Evolutionary conservation across 805 yeast genomes (phyloP).

Genomic region (Wickerhamiella lipophila): DNA sequence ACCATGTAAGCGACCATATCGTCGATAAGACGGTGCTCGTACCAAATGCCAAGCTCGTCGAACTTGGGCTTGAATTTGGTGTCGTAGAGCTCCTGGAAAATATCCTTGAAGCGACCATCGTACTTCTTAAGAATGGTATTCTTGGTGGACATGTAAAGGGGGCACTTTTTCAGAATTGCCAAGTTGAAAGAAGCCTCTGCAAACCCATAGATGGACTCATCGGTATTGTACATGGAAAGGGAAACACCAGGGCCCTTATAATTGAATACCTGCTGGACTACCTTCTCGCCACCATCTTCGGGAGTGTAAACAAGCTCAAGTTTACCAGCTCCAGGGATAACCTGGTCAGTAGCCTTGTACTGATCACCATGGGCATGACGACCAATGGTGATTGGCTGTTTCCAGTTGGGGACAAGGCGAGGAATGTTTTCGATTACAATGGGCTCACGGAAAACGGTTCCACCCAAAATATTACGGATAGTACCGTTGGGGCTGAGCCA

Average conservation of each 20-base stretch:
- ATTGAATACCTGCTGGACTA: slow-evolving; percentile 51
- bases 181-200: slow-evolving; percentile 87
- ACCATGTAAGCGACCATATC: slow-evolving; percentile 99
- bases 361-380: slow-evolving; percentile 98
- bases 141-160: slow-evolving; percentile 79
- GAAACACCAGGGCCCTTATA: slow-evolving; percentile 69
- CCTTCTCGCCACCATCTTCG: slow-evolving; percentile 42
- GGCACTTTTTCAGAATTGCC: slow-evolving; percentile 67
- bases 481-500: slow-evolving; percentile 98
- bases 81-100: slow-evolving; percentile 71
- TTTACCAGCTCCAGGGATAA: slow-evolving; percentile 67
- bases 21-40: slow-evolving; percentile 91
- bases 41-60: slow-evolving; percentile 79
- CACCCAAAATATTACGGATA: slow-evolving; percentile 87
- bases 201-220: slow-evolving; percentile 76
- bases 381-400: slow-evolving; percentile 89
- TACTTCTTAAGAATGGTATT: slow-evolving; percentile 88
- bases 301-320: slow-evolving; percentile 70
- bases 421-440: slow-evolving; percentile 84
- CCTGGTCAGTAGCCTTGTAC: slow-evolving; percentile 81
- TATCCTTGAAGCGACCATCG: slow-evolving; percentile 92
- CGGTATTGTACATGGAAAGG: slow-evolving; percentile 90
- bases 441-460: slow-evolving; percentile 95
- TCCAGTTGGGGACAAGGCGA: slow-evolving; percentile 82
- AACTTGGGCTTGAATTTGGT: slow-evolving; percentile 53